Conservation (phyloP, 768 basidiomycete genomes). For the Lactifluus pinguis region DNA sequence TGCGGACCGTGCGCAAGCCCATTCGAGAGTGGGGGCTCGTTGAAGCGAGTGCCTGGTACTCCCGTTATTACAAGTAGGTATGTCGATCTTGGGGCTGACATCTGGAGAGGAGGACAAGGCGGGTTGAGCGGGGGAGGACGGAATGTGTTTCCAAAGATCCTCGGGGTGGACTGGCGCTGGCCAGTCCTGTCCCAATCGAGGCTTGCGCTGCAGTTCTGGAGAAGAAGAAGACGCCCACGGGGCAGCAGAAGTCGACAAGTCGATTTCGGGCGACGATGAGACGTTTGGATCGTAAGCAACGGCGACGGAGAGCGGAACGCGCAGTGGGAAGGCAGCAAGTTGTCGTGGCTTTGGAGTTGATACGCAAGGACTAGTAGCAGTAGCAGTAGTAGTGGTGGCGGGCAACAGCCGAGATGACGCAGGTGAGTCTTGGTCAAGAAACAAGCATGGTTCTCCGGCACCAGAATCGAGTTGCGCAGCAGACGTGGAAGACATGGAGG, state of each 20-base stretch:
- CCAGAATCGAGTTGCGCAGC: not conserved
- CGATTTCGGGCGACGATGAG: not conserved
- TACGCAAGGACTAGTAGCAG: not conserved
- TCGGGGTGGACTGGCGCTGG: constrained; percentile 15
- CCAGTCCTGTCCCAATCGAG: constrained; percentile 3
- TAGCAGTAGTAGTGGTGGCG: not conserved
- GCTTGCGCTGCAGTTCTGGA: constrained; percentile 3
- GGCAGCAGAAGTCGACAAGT: not conserved
- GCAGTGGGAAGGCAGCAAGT: not conserved
- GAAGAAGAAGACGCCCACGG: not conserved
- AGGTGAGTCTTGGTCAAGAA: not conserved
- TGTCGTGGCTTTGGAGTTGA: not conserved
- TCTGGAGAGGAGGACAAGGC: constrained; percentile 16
- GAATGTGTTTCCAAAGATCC: constrained; percentile 26
- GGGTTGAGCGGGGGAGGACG: constrained; percentile 22
- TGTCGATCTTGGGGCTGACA: constrained; percentile 8
- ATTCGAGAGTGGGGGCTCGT: constrained; percentile 32
- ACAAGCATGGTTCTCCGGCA: not conserved
- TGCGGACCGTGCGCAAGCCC: constrained; percentile 35
- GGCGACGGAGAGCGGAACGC: constrained; percentile 1
- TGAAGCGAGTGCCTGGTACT: constrained; percentile 14
- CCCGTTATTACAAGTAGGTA: not conserved
- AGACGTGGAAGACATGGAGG: not conserved
- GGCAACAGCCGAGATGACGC: not conserved
- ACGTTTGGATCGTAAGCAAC: not conserved